Evolutionary conservation across 164 flowering plant genomes (phyloP), one percentile per base, ranked within the genome.

Genomic region (Berberis vulgaris): DNA sequence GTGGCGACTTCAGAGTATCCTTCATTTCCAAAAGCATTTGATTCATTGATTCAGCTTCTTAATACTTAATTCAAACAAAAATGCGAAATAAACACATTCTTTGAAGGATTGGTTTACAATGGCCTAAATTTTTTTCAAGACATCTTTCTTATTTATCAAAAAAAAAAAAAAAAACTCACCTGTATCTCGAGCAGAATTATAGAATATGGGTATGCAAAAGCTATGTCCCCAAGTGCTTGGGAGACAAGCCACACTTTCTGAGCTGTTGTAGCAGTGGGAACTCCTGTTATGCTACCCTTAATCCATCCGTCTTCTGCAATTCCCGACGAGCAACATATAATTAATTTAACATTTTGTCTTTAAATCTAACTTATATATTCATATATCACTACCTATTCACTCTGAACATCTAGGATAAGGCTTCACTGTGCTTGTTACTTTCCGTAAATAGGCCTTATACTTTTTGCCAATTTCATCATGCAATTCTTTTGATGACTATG

Each of bases 191-290:
- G 70, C 64, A 89, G 80, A 69, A 91, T 80, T 2, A 79, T 13
- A 1, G 96, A 72, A 66, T 77, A 91, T 1, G 92, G 87, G 65
- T 81, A 91, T 39, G 94, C 87, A 68, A 87, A 87, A 49, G 98
- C 96, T 60, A 89, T 83, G 67, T 91, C 96, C 49, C 90, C 96
- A 54, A 91, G 63, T 57, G 94, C 94, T 77, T 88, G 84, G n/a
- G 79, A 82, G 49, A 69, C 72, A 45, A 66, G 67, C 83, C 82
- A 85, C 65, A 82, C 39, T 62, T 88, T 88, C 5, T 81, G 54
- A n/a, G 74, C 71, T 3, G 46, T 9, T 44, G 67, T 78, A 11
- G 73, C 2, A 49, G 78, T 58, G 6, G 79, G 63, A 39, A 83
- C 75, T 67, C 97, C 94, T 8, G n/a, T 40, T 7, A 87, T 70